phyloP scores from a whole-genome alignment of 139 green algal species.

The Asterochloris erici region DNA sequence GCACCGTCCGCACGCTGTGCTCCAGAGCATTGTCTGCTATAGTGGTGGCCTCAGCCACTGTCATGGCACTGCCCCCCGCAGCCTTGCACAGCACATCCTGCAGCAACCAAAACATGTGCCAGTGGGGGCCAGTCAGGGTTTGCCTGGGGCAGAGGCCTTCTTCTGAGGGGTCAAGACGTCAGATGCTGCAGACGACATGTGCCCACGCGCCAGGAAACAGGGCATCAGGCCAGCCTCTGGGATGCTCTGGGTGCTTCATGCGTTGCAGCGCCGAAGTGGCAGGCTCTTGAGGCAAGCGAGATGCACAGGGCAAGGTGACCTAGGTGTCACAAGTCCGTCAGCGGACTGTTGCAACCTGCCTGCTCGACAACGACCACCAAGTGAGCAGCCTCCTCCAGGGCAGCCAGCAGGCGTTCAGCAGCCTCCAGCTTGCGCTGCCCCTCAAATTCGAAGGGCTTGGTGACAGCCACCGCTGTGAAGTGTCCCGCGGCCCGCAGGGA shows the following conservation, averaged over 20 bases:
- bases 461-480: conserved; percentile 71
- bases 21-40: conserved; percentile 82
- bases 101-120: neutral
- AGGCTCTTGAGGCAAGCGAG: too few relatives aligned
- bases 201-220: too few relatives aligned
- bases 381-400: conserved; percentile 54
- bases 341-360: conserved; percentile 7
- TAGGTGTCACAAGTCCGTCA: too few relatives aligned
- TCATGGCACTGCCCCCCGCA: conserved; percentile 40
- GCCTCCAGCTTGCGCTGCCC: conserved; percentile 56
- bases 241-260: too few relatives aligned
- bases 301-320: too few relatives aligned
- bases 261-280: too few relatives aligned
- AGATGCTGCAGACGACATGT: too few relatives aligned
- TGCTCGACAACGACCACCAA: conserved; percentile 58
- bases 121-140: too few relatives aligned
- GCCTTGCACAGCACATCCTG: conserved; percentile 28
- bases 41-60: conserved; percentile 62
- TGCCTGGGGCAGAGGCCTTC: too few relatives aligned
- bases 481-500: conserved; percentile 58
- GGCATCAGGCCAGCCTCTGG: too few relatives aligned
- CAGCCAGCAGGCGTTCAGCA: conserved; percentile 54
- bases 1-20: conserved; percentile 61
- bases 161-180: too few relatives aligned
- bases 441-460: conserved; percentile 76